Evolutionary conservation across 116 monocot species (phyloP), one percentile per base, ranked within the genome.

Genomic region (Posidonia oceanica): DNA sequence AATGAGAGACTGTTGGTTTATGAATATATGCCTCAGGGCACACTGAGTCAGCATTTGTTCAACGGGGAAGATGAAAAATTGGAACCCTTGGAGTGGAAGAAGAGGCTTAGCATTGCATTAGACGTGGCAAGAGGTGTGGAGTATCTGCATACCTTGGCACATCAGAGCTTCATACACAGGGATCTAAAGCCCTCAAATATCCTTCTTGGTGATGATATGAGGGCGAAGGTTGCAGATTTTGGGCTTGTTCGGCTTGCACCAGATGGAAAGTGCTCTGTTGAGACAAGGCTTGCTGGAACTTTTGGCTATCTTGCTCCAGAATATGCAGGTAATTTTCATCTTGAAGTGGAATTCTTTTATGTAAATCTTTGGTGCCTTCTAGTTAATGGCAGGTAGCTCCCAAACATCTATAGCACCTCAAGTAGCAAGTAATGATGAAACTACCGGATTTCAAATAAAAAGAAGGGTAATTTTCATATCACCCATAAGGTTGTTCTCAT

Each of bases 91-190:
- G 83, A 85, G 5, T 88, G 88, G 88, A 88, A 82, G 76, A 78
- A 76, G 80, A 82, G 88, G 68, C 67, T 88, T 42, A 79, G 83
- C 37, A 85, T 88, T 79, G 83, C 83, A 8, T 48, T 88, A 69
- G 88, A 88, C 74, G 85, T 88, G 3, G 88, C 88, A 12, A 78
- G 88, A 54, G 88, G 85, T 53, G 88, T 88, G 13, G 88, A 88
- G 71, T 88, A 88, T 65, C 55, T 88, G 65, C 88, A 88, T 55
- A 76, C 61, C 17, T 69, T 88, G 71, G 88, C 88, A 13, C 78
- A 85, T 69, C 88, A 88, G 67, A 88, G 85, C 66, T 88, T 88
- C 70, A 88, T 88, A 70, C 88, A 88, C 66, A 82, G 88, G 71
- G 88, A 88, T 64, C 75, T 88, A 41, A 88, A 88, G 71, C 85